Percentiles rank a stretch among this genome's conserved stretches.
These are phyloP conservation scores for Syncephalastrum monosporum DNA, from an alignment of 371 early-diverging fungal genomes.

Conservation along the genomic window DNA sequence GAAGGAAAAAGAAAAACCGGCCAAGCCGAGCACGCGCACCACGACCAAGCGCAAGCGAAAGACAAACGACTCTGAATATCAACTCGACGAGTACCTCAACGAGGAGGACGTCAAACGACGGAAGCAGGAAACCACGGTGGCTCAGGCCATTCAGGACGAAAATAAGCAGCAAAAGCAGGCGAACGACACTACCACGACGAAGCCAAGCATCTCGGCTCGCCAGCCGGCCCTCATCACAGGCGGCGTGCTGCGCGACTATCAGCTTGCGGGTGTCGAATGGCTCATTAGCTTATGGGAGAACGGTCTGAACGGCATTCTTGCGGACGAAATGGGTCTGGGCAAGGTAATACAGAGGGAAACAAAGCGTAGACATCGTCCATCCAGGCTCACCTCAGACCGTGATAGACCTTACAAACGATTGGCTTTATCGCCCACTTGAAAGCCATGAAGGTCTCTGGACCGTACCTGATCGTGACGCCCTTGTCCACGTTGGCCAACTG, in stretches of 20 bases:
- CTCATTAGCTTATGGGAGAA: constrained; percentile 95
- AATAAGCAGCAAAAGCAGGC: constrained; percentile 4
- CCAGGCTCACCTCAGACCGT: neutral
- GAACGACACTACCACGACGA: constrained; percentile 9
- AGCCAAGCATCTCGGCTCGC: constrained; percentile 54
- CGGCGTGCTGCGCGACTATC: constrained; percentile 90
- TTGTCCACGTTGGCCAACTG: constrained; percentile 97
- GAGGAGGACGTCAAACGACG: constrained; percentile 54
- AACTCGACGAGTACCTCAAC: constrained; percentile 58
- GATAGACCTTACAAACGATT: constrained; percentile 95
- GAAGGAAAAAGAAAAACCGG: neutral
- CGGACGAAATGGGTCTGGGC: constrained; percentile 98
- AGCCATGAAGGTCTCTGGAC: constrained; percentile 86
- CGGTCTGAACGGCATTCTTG: constrained; percentile 97
- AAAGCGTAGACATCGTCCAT: neutral
- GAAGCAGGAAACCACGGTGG: constrained; percentile 32
- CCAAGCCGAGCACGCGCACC: neutral
- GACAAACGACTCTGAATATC: constrained; percentile 51
- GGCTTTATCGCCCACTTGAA: constrained; percentile 85
- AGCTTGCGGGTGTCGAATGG: constrained; percentile 98
- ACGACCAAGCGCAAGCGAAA: constrained; percentile 38
- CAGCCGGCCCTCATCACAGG: constrained; percentile 84
- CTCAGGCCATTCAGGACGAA: constrained; percentile 36
- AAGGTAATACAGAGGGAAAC: constrained; percentile 49
- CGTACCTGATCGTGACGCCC: constrained; percentile 96